Percentiles rank a stretch among this genome's conserved stretches.
These are phyloP conservation scores for Irpex lacteus DNA, from an alignment of 1,284 basidiomycete species.

Conservation along the genomic window DNA sequence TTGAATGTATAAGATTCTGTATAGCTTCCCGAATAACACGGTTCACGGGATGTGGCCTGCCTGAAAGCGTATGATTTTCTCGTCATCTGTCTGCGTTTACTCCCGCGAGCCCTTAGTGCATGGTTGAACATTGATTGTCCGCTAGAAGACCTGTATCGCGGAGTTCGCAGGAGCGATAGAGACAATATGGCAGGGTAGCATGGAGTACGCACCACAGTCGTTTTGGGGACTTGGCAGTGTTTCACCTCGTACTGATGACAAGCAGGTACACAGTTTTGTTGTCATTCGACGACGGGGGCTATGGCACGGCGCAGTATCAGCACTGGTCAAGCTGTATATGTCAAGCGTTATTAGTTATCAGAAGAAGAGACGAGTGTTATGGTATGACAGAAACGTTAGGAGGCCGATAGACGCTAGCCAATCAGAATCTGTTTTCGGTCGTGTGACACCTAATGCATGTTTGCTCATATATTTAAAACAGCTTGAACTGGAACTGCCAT, in stretches of 20 bases:
- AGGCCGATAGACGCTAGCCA: not conserved
- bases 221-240: not conserved
- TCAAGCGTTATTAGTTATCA: not conserved
- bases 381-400: not conserved
- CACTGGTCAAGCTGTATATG: too few species aligned
- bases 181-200: not conserved
- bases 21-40: not conserved
- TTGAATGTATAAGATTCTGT: not conserved
- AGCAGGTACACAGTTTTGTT: too few species aligned
- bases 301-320: too few species aligned
- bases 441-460: not conserved
- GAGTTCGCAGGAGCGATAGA: not conserved
- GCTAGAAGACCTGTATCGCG: not conserved
- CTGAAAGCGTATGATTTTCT: not conserved
- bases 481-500: not conserved
- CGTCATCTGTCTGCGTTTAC: not conserved
- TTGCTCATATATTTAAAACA: not conserved
- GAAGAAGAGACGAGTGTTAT: not conserved
- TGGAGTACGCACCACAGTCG: not conserved
- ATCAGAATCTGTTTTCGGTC: not conserved
- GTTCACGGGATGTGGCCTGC: not conserved
- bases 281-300: too few species aligned
- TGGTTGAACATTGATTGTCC: not conserved
- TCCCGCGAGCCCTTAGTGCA: not conserved
- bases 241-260: too few species aligned